phyloP scores from a whole-genome alignment of 2,329 filamentous ascomycete species.

The Davidsoniella eucalypti region DNA sequence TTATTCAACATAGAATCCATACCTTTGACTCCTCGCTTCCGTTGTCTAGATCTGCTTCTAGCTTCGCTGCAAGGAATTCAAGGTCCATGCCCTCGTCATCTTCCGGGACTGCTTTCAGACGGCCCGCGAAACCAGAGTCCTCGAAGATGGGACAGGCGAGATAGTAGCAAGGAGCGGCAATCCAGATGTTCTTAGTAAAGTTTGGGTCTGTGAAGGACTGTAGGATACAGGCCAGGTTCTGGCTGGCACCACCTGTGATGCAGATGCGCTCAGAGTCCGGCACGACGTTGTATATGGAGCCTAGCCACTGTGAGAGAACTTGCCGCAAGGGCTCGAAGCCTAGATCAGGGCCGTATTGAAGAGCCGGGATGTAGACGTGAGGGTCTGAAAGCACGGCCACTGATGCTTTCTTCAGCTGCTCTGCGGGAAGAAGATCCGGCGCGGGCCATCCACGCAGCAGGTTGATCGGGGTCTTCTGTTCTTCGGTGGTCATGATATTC shows the following conservation, averaged over 20 bases:
- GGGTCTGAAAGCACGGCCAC: slow-evolving; percentile 44
- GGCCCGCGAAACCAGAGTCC: slow-evolving; percentile 56
- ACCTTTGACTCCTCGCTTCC: not conserved
- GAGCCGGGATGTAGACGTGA: slow-evolving; percentile 39
- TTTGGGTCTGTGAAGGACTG: slow-evolving; percentile 66
- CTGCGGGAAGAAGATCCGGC: slow-evolving; percentile 44
- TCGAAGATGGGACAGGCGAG: slow-evolving; percentile 75
- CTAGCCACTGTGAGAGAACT: slow-evolving; percentile 54
- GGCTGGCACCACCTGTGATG: slow-evolving; percentile 72
- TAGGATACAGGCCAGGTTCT: slow-evolving; percentile 62
- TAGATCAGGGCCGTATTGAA: slow-evolving; percentile 65
- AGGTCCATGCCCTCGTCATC: slow-evolving; percentile 64
- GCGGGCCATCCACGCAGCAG: slow-evolving; percentile 54
- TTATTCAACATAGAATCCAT: too few relatives aligned
- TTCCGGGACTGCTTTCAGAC: slow-evolving; percentile 55
- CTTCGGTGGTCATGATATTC: too few relatives aligned
- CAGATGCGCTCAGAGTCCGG: slow-evolving; percentile 45
- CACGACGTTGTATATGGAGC: slow-evolving; percentile 14
- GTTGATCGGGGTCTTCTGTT: slow-evolving; percentile 35
- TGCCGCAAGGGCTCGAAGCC: slow-evolving; percentile 56
- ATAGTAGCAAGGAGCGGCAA: slow-evolving; percentile 69
- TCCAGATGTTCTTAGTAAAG: slow-evolving; percentile 61
- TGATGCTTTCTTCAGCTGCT: slow-evolving; percentile 44
- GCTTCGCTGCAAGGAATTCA: slow-evolving; percentile 20
- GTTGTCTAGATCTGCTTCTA: slow-evolving; percentile 17